Conservation (phyloP, 768 basidiomycete genomes). For the Collybiopsis confluens region DNA sequence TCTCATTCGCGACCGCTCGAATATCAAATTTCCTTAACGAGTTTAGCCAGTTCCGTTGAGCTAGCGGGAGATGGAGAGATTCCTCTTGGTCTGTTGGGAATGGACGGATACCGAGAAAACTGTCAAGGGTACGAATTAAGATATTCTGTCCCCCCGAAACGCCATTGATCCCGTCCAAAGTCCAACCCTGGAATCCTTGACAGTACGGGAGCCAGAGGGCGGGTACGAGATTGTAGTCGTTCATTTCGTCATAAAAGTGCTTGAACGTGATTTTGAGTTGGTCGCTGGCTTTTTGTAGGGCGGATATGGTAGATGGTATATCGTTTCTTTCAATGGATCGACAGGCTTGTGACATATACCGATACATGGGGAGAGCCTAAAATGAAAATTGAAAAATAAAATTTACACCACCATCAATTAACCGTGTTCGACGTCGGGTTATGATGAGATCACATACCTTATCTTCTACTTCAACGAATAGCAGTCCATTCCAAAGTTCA, state of each 20-base stretch:
- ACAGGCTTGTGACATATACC: background rate
- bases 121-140: conserved; percentile 11
- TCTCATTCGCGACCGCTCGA: background rate
- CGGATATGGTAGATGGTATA: conserved; percentile 1
- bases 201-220: conserved; percentile 12
- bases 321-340: conserved; percentile 2
- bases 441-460: conserved; percentile 5
- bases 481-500: conserved; percentile 11
- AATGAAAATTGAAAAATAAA: background rate
- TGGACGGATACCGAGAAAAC: conserved; percentile 13
- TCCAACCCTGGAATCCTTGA: conserved; percentile 14
- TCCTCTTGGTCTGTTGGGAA: conserved; percentile 11
- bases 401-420: background rate
- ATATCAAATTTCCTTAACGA: conserved; percentile 4
- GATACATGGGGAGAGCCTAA: conserved; percentile 12
- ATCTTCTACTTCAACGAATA: conserved; percentile 11
- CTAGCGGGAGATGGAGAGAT: conserved; percentile 10
- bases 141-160: conserved; percentile 13
- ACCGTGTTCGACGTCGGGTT: too few relatives aligned
- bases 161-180: conserved; percentile 12
- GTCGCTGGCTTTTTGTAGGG: conserved; percentile 6
- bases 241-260: conserved; percentile 12
- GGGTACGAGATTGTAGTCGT: conserved; percentile 10
- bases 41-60: conserved; percentile 12
- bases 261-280: conserved; percentile 9